Evolutionary conservation across 495 filamentous ascomycete genomes (phyloP), one percentile per base, ranked within the genome.

Genomic region (Penicillium coprophilum): DNA sequence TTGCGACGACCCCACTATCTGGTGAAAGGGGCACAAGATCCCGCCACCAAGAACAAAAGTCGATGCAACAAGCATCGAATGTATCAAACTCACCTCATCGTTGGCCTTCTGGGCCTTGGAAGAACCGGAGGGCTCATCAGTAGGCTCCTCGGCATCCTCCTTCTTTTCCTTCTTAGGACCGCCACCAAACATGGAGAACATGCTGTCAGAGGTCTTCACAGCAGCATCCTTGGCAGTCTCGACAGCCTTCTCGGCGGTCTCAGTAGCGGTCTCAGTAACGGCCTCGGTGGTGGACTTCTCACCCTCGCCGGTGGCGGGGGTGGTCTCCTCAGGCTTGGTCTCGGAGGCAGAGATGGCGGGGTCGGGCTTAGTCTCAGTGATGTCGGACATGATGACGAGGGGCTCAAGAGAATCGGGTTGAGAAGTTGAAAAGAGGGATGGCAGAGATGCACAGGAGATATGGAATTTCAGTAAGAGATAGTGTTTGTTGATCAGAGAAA

Each of bases 131-230:
- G 83, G 85, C 71, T 97, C 91, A 58, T 86, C 82, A 57, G 84
- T 85, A 28, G 80, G 84, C 32, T 91, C 89, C 17, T 87, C 90
- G 57, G 85, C 77, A 72, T 90, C 90, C 70, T 91, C 87, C 83
- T 92, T 95, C 76, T 83, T 83, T 67, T 87, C 85, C 69, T 86
- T 86, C 71, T 90, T 92, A 49, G 91, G 89, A 17, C 87, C 87
- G 52, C 92, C 92, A 57, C 94, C 94, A 71, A 98, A 98, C 94
- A 98, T 98, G 70, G 88, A 89, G 80, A 96, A 98, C 50, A 98
- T 87, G 67, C 76, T 87, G 64, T 85, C 86, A 63, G 85, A 82
- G 31, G 86, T 83, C 58, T 82, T 84, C 27, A 77, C 60, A 24
- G 80, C 80, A 30, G 81, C 74, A 31, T 73, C 73, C 50, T 80